These are phyloP conservation scores for Chondrus crispus DNA, from an alignment of 23 red algal species.

Conservation along the genomic window DNA sequence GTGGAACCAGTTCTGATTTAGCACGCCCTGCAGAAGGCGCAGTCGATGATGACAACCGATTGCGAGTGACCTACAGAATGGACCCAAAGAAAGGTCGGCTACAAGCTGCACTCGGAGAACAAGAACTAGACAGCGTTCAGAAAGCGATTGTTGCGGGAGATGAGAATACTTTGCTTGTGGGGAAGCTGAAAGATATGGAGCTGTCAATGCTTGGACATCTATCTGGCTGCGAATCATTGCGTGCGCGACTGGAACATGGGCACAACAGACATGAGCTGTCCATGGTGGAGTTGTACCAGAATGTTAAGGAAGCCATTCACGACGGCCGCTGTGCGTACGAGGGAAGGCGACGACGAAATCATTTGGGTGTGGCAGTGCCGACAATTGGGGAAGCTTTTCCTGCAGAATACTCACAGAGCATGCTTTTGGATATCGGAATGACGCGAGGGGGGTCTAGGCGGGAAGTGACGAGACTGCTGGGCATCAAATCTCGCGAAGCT, in stretches of 20 bases:
- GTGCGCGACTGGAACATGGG: background rate
- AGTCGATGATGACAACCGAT: background rate
- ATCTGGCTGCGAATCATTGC: constrained; percentile 23
- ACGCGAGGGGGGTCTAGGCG: background rate
- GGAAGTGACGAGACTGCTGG: background rate
- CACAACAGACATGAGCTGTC: background rate
- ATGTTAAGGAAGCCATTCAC: background rate
- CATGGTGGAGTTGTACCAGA: constrained; percentile 9
- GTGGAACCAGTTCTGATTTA: background rate
- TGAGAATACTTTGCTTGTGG: background rate
- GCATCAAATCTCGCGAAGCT: background rate
- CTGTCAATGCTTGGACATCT: background rate
- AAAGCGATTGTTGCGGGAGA: background rate
- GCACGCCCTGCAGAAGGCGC: background rate
- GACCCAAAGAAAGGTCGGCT: background rate
- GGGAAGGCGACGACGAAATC: background rate
- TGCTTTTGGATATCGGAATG: constrained; percentile 20
- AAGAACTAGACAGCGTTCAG: background rate
- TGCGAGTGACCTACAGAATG: background rate
- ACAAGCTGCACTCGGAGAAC: background rate
- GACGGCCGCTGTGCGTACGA: constrained; percentile 6
- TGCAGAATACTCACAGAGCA: background rate
- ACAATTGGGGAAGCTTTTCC: background rate
- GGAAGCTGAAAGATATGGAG: background rate
- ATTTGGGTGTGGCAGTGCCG: background rate